Percentiles rank a stretch among this genome's conserved stretches.
Evolutionary conservation across 2,329 filamentous ascomycete species (phyloP).

Genomic region (Aspergillus pseudonomiae): DNA sequence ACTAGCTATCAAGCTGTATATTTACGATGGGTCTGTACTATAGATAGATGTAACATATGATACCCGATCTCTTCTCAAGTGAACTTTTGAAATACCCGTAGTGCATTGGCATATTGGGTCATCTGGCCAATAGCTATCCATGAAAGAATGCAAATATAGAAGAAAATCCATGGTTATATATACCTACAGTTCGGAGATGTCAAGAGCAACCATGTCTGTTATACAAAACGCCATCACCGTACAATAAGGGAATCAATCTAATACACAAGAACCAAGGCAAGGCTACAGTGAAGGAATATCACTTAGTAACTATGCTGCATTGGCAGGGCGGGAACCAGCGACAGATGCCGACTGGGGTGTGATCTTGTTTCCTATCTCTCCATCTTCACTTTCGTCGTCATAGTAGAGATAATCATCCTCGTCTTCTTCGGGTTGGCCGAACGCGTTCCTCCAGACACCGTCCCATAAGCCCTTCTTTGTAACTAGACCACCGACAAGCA

Average conservation of each 20-base stretch:
- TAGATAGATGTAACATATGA: slow-evolving; percentile 14
- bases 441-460: slow-evolving; percentile 72
- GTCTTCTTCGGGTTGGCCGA: slow-evolving; percentile 61
- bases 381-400: slow-evolving; percentile 52
- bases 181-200: not conserved
- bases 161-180: slow-evolving; percentile 4
- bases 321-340: not conserved
- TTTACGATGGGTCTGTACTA: slow-evolving; percentile 9
- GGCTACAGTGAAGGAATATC: not conserved
- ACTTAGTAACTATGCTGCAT: not conserved
- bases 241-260: slow-evolving; percentile 19
- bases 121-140: not conserved
- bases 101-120: not conserved
- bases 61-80: slow-evolving; percentile 20
- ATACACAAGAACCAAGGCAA: slow-evolving; percentile 17
- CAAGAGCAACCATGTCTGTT: slow-evolving; percentile 11
- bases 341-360: slow-evolving; percentile 5
- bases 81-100: not conserved
- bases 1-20: not conserved
- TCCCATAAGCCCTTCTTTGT: slow-evolving; percentile 94
- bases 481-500: slow-evolving; percentile 85
- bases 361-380: slow-evolving; percentile 3
- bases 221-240: slow-evolving; percentile 20
- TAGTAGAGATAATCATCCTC: slow-evolving; percentile 59
- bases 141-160: not conserved